phyloP scores from a whole-genome alignment of 148 eudicot genomes.

The Rhododendron simsii region DNA sequence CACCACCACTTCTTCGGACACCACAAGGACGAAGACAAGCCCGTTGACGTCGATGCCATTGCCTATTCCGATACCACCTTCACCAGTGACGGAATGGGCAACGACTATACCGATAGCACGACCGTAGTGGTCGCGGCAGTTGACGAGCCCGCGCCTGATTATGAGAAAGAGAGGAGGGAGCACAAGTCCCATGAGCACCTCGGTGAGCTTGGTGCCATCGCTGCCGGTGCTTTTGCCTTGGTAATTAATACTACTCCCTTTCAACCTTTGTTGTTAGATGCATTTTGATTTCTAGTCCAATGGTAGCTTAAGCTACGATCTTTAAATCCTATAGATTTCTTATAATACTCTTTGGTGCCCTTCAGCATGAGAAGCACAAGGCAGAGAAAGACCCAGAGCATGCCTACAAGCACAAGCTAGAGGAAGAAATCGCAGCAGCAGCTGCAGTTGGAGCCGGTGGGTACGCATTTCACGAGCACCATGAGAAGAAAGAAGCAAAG shows the following conservation, averaged over 20 bases:
- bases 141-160: not conserved
- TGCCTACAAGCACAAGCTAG: constrained; percentile 45
- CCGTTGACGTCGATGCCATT: not conserved
- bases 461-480: constrained; percentile 48
- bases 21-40: not conserved
- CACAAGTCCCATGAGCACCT: constrained; percentile 29
- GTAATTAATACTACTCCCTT: constrained; percentile 11
- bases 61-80: not conserved
- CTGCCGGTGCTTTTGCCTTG: constrained; percentile 50
- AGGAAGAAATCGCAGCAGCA: constrained; percentile 42
- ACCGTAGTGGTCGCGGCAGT: not conserved
- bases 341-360: not conserved
- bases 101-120: not conserved
- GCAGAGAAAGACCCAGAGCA: constrained; percentile 59
- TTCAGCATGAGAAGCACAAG: constrained; percentile 59
- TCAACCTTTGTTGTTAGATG: not conserved
- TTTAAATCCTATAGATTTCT: not conserved
- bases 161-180: constrained; percentile 37
- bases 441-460: constrained; percentile 51
- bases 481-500: constrained; percentile 56
- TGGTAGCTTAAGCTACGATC: not conserved
- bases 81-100: not conserved
- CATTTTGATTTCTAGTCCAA: too few relatives aligned
- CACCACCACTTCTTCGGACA: not conserved
- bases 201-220: constrained; percentile 32